Base-by-base conservation (phyloP, 768 basidiomycete genomes). In the Hydnum rufescens region DNA sequence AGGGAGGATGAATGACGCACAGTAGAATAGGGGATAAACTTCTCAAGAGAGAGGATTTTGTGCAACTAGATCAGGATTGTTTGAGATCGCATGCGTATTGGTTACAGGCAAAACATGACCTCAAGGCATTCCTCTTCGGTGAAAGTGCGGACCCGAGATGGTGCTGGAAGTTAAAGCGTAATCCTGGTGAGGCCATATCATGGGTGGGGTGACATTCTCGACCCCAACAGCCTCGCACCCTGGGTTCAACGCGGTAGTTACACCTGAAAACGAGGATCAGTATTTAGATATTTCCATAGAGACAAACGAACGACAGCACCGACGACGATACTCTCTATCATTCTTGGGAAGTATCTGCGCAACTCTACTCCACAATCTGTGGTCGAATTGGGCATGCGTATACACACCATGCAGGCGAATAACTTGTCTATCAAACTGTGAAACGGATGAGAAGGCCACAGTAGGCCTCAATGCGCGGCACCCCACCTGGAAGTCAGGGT, bases 241-340 rank as follows among this genome's bases (percentile, higher is more conserved):
- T 29, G 13, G 49, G 49, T 13, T 28, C 6, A 6, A 16, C 49
- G 1, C 49, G 49, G 25, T 13, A 28, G 32, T 30, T 28, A 34
- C 6, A 31, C 28, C 49, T 50, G 28, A 30, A 29, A 25, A 34
- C 28, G 13, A 50, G 49, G 18, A 13, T 25, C 16, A 18, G 32
- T 25, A 6, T 5, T 6, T 2, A n/a, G n/a, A 50, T 6, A 32
- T 30, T 50, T 34, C 8, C 49, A n/a, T n/a, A n/a, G n/a, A n/a
- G n/a, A n/a, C n/a, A n/a, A n/a, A n/a, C n/a, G n/a, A 8, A 19
- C 8, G 36, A 39, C 19, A 19, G 36, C 8, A n/a, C n/a, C 78
- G 68, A 22, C 64, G 62, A 28, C 65, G 65, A 53, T 83, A 82
- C 55, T 75, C 73, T 52, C 65, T 68, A 19, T 75, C 73, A 43